Conservation (phyloP, 495 filamentous ascomycete species). For the Parmelia sp. region DNA sequence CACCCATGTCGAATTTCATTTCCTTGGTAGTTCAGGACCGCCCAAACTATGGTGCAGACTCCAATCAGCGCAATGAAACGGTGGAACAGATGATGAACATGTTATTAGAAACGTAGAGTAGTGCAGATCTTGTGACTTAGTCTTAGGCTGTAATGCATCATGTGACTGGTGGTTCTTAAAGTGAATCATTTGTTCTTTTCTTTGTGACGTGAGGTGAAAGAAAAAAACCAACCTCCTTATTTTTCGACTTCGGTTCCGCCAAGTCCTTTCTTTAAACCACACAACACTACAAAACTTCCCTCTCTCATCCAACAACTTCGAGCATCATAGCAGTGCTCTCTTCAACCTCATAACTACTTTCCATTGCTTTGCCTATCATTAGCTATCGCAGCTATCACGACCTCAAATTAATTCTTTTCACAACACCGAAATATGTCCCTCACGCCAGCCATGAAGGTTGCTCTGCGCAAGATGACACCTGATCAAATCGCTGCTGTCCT, state of each 20-base stretch:
- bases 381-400: background rate
- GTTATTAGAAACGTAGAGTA: background rate
- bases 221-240: conserved; percentile 13
- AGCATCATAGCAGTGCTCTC: background rate
- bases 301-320: background rate
- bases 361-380: background rate
- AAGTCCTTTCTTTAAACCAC: background rate
- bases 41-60: background rate
- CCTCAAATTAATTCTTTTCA: background rate
- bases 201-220: conserved; percentile 11
- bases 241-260: conserved; percentile 5
- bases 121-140: background rate
- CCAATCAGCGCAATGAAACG: background rate
- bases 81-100: background rate
- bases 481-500: background rate
- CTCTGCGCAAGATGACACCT: background rate
- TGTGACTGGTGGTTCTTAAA: background rate
- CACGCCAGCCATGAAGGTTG: conserved; percentile 5
- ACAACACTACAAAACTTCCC: background rate
- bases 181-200: conserved; percentile 7
- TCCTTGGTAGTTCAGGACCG: background rate
- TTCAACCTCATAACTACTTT: background rate
- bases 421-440: conserved; percentile 1
- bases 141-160: background rate
- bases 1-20: background rate